Evolutionary conservation across 805 yeast species (phyloP), one percentile per base, ranked within the genome.

Genomic region (Babjeviella inositovora): DNA sequence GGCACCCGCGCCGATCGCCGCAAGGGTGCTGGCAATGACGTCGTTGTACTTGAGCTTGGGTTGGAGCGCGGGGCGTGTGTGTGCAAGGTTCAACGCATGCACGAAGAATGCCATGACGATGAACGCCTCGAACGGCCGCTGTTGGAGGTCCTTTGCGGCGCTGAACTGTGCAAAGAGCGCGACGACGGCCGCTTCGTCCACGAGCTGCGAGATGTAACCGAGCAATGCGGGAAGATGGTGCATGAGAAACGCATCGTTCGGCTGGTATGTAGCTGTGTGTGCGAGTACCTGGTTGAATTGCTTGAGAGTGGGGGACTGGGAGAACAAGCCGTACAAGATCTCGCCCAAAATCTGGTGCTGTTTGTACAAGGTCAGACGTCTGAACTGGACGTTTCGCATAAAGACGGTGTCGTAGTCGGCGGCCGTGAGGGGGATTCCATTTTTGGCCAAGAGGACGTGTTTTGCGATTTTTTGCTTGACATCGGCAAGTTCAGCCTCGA

Each of bases 291-390:
- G 37, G 10, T 37, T 32, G 34, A 60, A 60, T 5, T 55, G 43
- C 0, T 47, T 41, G 6, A 37, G 20, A 8, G 44, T 32, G 6
- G 45, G 47, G 18, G 43, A 32, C 18, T 50, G 50, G 3, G 52
- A 49, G 6, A 61, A 50, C 20, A 66, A 42, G 3, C 75, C 72
- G 33, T 43, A 65, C 5, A 75, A 49, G 2, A 80, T 53, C 40
- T 71, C 77, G 20, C 85, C 73, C 25, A 85, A 45, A 2, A 59
- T 39, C 35, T 81, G 93, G 41, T 84, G 90, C 34, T 73, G 72
- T 23, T 53, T 54, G 24, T 68, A 59, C 14, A 80, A 51, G 31
- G 68, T 69, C 26, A 64, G 67, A 31, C 82, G 65, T 37, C 76
- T 63, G 35, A 63, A 71, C 17, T 54, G 56, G 17, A 75, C 43